Base-by-base conservation (phyloP, 768 basidiomycete species). In the Asterophora parasitica region DNA sequence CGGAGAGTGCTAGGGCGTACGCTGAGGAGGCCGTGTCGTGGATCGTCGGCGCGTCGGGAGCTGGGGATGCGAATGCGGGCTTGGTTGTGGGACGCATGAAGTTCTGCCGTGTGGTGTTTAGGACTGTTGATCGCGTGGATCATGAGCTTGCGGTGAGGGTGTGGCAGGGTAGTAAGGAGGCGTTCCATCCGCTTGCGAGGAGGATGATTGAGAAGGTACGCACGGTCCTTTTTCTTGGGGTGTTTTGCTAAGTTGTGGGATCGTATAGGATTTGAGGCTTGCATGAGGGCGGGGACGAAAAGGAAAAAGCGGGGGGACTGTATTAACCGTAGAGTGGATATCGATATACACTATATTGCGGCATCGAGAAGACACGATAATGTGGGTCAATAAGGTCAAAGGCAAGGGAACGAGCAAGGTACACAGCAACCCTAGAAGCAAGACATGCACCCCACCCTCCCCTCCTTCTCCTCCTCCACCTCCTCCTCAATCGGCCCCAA, bases 31-130 rank as follows among this genome's bases (percentile, higher is more conserved):
- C 83, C 0, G 77, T 72, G 0, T 70, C 76, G 20, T 90, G 88
- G 88, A 77, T 89, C 16, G 75, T 81, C 11, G 88, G 83, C 2
- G 67, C 70, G 34, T 82, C 82, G 54, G 80, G 71, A 19, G 30
- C 26, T 9, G 30, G 12, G 30, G 12, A 9, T 3, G 8, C 4
- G 9, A 31, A 12, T 13, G 74, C 73, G 19, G 81, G 77, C 0
- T 66, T 78, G 20, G 68, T 91, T 47, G 85, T 87, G 57, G 88
- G 88, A 9, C 73, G 88, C 28, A 90, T 90, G 88, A 90, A 91
- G 61, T 89, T 89, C 68, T 90, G 88, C 63, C 66, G 88, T 39
- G 83, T 85, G 0, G 66, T 79, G 4, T 81, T 90, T 59, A 66
- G 78, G 30, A 77, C 69, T 0, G 75, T 81, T 15, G 64, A 60